Base-by-base conservation (phyloP, 305 asterid genomes). In the Solanum aculeatissimum region DNA sequence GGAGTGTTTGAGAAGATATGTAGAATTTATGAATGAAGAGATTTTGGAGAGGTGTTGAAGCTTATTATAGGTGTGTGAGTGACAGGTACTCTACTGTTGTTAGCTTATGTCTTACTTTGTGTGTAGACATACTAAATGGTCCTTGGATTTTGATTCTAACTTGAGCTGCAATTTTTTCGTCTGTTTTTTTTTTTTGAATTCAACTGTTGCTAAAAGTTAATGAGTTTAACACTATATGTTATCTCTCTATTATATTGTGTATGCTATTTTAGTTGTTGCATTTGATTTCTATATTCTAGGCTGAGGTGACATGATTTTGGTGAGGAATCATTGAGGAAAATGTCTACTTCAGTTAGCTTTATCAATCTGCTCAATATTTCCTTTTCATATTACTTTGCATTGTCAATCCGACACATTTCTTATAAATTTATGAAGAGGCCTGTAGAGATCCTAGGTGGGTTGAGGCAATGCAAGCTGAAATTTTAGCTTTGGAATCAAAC, bases 71-170 rank as follows among this genome's bases (percentile, higher is more conserved):
- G 70, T 87, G 86, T 62, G 87, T 84, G n/a, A 86, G 89, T 57
- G 84, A 87, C 43, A 90, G 80, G 53, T 90, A 97, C 12, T 90
- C 95, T 42, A 88, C 88, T 10, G 92, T 91, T 68, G 71, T 90
- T 38, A 87, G 93, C 13, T 35, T 91, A 32, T 94, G 97, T 55
- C 86, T 94, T 49, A 83, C 94, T 47, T 70, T 94, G 87, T 94
- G 97, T 82, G 81, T 94, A 88, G 91, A 93, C 83, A 85, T 93
- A 40, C 45, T 96, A 81, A 90, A 93, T 71, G 90, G 97, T 85
- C 98, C 98, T 82, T 93, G 98, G 98, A 84, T 91, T 86, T 88
- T 96, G 87, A 90, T 90, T 8, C 89, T 88, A 6, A 29, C 68
- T 84, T 90, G 63, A 89, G 82, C 27, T 75, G 29, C 0, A 72